A percentile compares a stretch with the other conserved stretches of the same genome.
These are phyloP conservation scores for Vaccinium myrtillus DNA, from an alignment of 148 eudicot species.

Conservation along the genomic window DNA sequence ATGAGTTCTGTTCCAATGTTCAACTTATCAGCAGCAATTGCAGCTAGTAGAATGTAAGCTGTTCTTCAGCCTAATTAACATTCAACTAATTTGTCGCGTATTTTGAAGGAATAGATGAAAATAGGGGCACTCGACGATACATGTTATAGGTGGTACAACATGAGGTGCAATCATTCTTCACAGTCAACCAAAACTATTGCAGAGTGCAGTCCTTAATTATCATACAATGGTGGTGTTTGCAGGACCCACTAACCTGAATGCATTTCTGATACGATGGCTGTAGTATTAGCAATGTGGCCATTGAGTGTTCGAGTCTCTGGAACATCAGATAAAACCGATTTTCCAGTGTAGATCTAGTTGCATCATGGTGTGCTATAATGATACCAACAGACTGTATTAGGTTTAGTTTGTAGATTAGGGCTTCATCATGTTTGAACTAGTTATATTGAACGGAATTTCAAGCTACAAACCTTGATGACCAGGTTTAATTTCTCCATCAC, in stretches of 20 bases:
- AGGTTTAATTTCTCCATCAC: not conserved
- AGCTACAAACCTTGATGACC: not conserved
- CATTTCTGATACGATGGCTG: not conserved
- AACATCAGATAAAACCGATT: not conserved
- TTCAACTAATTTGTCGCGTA: not conserved
- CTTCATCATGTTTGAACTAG: not conserved
- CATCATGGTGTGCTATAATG: not conserved
- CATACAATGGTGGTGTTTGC: not conserved
- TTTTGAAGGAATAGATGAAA: not conserved
- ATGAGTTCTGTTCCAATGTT: constrained; percentile 81
- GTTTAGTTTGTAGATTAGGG: not conserved
- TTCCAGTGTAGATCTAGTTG: not conserved
- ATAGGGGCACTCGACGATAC: not conserved
- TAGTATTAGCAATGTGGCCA: not conserved
- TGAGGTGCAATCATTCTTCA: not conserved
- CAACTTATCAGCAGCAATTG: constrained; percentile 81
- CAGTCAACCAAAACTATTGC: not conserved
- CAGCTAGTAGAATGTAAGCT: constrained; percentile 89
- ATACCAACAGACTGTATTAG: not conserved
- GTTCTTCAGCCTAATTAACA: not conserved
- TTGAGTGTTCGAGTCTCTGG: not conserved
- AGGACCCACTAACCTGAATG: not conserved
- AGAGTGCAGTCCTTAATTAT: not conserved
- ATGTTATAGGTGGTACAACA: not conserved
- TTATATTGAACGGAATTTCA: not conserved